phyloP scores from a whole-genome alignment of 1,284 basidiomycete species.

The Cryptococcus sp. region DNA sequence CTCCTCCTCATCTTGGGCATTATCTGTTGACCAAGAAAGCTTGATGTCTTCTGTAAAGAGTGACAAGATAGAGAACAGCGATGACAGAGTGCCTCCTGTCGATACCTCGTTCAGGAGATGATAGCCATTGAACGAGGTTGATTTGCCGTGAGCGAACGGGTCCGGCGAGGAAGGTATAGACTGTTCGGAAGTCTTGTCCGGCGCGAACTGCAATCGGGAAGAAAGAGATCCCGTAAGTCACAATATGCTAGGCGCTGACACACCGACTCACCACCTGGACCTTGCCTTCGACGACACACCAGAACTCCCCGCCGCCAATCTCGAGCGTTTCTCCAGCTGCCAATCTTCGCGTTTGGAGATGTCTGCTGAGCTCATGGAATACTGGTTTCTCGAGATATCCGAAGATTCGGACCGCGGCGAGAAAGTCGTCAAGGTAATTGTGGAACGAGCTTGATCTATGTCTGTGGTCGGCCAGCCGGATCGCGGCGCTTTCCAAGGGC shows the following conservation, averaged over 20 bases:
- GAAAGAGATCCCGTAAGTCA: too few species aligned
- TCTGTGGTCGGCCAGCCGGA: constrained; percentile 73
- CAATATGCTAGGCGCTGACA: background rate
- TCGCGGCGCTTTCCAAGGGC: constrained; percentile 32
- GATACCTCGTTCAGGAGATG: constrained; percentile 92
- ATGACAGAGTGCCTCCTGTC: constrained; percentile 91
- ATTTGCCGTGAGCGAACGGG: constrained; percentile 13
- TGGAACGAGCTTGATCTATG: constrained; percentile 68
- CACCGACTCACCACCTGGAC: constrained; percentile 53
- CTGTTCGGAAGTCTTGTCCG: constrained; percentile 28
- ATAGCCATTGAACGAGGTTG: constrained; percentile 73
- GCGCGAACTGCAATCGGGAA: constrained; percentile 61
- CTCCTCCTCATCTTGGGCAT: constrained; percentile 40
- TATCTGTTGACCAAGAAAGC: constrained; percentile 67
- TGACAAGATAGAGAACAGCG: constrained; percentile 90
- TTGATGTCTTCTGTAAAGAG: constrained; percentile 97
- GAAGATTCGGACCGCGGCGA: constrained; percentile 90
- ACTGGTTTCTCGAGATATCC: constrained; percentile 94
- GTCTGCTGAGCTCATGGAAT: constrained; percentile 90
- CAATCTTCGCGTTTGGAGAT: constrained; percentile 85
- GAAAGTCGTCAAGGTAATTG: constrained; percentile 92
- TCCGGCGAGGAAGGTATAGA: constrained; percentile 29
- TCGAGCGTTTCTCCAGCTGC: constrained; percentile 87
- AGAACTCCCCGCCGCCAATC: constrained; percentile 83
- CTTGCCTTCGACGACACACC: constrained; percentile 89